Evolutionary conservation across 2,329 filamentous ascomycete species (phyloP), one percentile per base, ranked within the genome.

Genomic region (Chaetomium globosum): DNA sequence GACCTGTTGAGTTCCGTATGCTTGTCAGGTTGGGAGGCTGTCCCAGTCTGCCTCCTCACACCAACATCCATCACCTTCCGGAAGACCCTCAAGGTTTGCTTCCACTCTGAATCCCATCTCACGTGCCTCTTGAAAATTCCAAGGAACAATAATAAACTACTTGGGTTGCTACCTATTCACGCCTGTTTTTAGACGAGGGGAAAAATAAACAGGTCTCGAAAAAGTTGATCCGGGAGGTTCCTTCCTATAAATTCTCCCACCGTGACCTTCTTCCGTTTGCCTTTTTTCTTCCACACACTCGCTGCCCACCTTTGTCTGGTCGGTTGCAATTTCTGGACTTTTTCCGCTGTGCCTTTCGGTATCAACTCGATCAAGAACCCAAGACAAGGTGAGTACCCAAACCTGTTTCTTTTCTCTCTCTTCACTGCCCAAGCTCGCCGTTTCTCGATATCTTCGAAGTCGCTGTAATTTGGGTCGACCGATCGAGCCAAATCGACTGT

Each of bases 231-330:
- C 46, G 39, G 23, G 43, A 16, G 16, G 36, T 7, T 36, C n/a
- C 43, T 49, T 10, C 61, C 28, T 54, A 65, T 51, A 52, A 52
- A 56, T 53, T 64, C 48, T 53, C 19, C 59, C 9, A 3, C 33
- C 30, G 6, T 12, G 23, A n/a, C 9, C 46, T 36, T 21, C 61
- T 43, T n/a, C 36, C 30, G 48, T 23, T 23, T 57, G 48, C 21
- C 21, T 51, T 49, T 36, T 33, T 43, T 43, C 48, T 36, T 30
- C 59, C 36, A 33, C 43, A 59, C 48, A 19, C 21, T 52, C 49
- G 49, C 54, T 26, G 28, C n/a, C 46, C 10, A 55, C 51, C 59
- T 56, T 53, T 16, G 19, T 59, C n/a, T 39, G 53, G 36, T 43
- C 26, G 43, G 16, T 55, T 53, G 19, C 52, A 12, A 46, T 30